Base-by-base conservation (phyloP, 1,284 basidiomycete species). In the Malassezia globosa region DNA sequence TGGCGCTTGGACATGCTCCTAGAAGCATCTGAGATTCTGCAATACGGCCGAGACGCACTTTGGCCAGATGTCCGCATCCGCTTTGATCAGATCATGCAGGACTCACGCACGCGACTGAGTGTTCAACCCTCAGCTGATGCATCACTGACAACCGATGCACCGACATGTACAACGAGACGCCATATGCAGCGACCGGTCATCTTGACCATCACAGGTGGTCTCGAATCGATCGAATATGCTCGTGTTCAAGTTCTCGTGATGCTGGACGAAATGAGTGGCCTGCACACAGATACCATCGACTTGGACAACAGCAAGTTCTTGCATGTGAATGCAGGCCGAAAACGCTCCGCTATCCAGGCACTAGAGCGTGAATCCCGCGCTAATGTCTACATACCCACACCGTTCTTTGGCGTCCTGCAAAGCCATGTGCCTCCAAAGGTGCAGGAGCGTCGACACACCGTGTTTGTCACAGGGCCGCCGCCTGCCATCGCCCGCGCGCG, bases 281-380 rank as follows among this genome's bases (percentile, higher is more conserved):
- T 96, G 16, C 87, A 92, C 67, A 80, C 85, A 7, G 92, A 96
- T 69, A 75, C 80, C 19, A 85, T 84, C 72, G 92, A 96, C 73
- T 87, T 97, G 59, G 92, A 96, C 72, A n/a, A n/a, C n/a, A 85
- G 87, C 74, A 94, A 95, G 72, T 75, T 95, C 1, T 90, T 95
- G 72, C 81, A 84, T 42, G 88, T 95, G 69, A 80, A 95, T 55
- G 85, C 87, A 10, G 87, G 87, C 18, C 82, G 87, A 55, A 94
- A 95, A 74, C 84, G 92, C 39, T 78, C 78, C 50, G 79, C 84
- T 21, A 77, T 97, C 35, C 92, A 96, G 73, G 79, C 83, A 6
- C 94, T 97, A 50, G 87, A 95, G 72, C 89, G 96, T 73, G 89
- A 96, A 73, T 96, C 92, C 0, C 89, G 83, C 0, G 95, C 92